These are phyloP conservation scores for Poa annua DNA, from an alignment of 176 grass and related monocot genomes.

Conservation along the genomic window DNA sequence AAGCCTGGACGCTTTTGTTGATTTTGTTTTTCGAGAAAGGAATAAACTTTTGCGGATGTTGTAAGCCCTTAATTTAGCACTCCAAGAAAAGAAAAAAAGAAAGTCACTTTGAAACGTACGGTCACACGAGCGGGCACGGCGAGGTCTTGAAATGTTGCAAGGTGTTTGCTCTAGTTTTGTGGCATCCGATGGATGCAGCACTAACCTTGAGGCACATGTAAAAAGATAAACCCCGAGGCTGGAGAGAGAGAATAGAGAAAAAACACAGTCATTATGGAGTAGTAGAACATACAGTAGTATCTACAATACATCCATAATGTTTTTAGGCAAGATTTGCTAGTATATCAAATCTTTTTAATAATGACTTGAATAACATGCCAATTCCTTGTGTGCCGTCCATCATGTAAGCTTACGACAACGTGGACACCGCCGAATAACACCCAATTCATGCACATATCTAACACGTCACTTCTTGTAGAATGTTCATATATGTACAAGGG, in stretches of 20 bases:
- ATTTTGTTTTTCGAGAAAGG: neutral
- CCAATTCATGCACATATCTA: neutral
- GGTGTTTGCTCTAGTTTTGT: conserved; percentile 12
- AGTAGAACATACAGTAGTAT: no score
- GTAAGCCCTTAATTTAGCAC: conserved; percentile 3
- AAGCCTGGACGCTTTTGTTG: neutral
- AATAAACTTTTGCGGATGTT: neutral
- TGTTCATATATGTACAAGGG: neutral
- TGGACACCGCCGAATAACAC: neutral
- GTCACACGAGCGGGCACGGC: conserved; percentile 17
- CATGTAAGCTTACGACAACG: neutral
- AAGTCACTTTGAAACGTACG: conserved; percentile 35
- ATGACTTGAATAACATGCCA: neutral
- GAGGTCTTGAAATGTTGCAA: conserved; percentile 2
- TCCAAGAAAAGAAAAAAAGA: conserved; percentile 26
- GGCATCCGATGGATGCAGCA: conserved; percentile 23
- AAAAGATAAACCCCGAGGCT: neutral
- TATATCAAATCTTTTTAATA: neutral
- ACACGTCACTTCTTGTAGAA: neutral
- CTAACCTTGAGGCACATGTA: neutral
- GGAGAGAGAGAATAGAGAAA: neutral
- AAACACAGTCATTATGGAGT: neutral
- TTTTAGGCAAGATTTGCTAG: neutral
- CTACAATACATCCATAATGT: neutral
- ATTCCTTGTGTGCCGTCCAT: neutral